phyloP scores from a whole-genome alignment of 345 rosid genomes.

The Camelina hispida region DNA sequence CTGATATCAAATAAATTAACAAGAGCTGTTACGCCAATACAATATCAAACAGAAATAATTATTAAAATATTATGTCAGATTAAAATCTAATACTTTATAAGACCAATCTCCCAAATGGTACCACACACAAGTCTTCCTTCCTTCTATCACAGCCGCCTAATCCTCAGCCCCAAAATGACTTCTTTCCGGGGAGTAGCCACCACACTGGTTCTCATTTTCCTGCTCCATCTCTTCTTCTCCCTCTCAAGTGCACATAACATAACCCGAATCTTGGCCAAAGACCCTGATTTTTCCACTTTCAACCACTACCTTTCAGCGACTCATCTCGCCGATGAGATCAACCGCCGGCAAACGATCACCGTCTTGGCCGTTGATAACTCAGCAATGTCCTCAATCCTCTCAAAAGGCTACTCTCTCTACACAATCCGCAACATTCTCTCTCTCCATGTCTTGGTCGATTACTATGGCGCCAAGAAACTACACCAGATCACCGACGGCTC shows the following conservation, averaged over 20 bases:
- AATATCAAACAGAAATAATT: too few species aligned
- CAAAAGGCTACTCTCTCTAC: slow-evolving; percentile 64
- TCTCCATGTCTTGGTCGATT: slow-evolving; percentile 86
- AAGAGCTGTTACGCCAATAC: too few species aligned
- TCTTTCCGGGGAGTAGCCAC: slow-evolving; percentile 26
- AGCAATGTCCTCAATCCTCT: slow-evolving; percentile 72
- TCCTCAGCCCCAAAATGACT: slow-evolving; percentile 33
- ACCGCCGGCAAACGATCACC: slow-evolving; percentile 84
- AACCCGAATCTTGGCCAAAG: slow-evolving; percentile 69
- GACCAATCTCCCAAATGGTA: background rate
- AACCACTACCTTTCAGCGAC: slow-evolving; percentile 88
- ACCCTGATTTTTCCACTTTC: slow-evolving; percentile 88
- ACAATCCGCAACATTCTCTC: slow-evolving; percentile 84
- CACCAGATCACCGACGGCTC: slow-evolving; percentile 81
- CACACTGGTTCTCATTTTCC: slow-evolving; percentile 32
- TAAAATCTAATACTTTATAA: slow-evolving; percentile 15
- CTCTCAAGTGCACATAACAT: slow-evolving; percentile 74
- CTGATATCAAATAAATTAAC: too few species aligned
- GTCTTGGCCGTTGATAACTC: slow-evolving; percentile 84
- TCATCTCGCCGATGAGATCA: slow-evolving; percentile 86
- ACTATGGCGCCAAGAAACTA: slow-evolving; percentile 89
- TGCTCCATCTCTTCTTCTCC: slow-evolving; percentile 35
- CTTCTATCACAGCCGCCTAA: background rate
- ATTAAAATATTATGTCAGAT: too few species aligned
- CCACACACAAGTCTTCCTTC: slow-evolving; percentile 16